A percentile compares a stretch with the other conserved stretches of the same genome.
Conservation (phyloP, 2,329 filamentous ascomycete genomes). For the Aspergillus sojae region DNA sequence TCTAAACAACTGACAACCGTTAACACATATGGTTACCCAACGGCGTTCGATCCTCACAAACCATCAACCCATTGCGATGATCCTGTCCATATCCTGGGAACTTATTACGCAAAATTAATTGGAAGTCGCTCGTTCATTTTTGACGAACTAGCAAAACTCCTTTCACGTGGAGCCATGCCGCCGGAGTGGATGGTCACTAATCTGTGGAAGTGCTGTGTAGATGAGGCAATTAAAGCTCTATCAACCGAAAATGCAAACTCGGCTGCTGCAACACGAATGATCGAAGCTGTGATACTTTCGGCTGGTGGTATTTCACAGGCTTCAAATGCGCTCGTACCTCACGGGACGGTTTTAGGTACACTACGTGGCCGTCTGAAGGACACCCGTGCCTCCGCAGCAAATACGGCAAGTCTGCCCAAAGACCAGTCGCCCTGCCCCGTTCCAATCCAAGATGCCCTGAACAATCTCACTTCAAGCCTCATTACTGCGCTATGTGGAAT, state of each 20-base stretch:
- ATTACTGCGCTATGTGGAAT: conserved; percentile 41
- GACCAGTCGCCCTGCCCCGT: conserved; percentile 30
- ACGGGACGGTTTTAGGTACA: not conserved
- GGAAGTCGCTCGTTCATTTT: conserved; percentile 34
- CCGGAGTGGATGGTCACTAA: conserved; percentile 46
- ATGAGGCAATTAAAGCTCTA: conserved; percentile 40
- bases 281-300: conserved; percentile 37
- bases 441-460: conserved; percentile 39
- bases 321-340: not conserved
- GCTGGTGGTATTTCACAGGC: conserved; percentile 24
- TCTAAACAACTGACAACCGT: conserved; percentile 35
- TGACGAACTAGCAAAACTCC: conserved; percentile 37
- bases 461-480: conserved; percentile 40
- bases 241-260: conserved; percentile 38
- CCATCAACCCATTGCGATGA: conserved; percentile 25
- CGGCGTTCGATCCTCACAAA: conserved; percentile 27
- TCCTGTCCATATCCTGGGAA: conserved; percentile 34
- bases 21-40: conserved; percentile 31
- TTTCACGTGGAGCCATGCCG: conserved; percentile 35
- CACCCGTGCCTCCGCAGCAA: conserved; percentile 24
- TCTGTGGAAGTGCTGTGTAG: conserved; percentile 39
- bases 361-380: conserved; percentile 10
- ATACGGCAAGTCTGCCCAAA: conserved; percentile 6
- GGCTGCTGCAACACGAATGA: conserved; percentile 32
- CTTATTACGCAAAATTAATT: conserved; percentile 28